Evolutionary conservation across 805 yeast species (phyloP).

Genomic region (Suhomyces emberorum): DNA sequence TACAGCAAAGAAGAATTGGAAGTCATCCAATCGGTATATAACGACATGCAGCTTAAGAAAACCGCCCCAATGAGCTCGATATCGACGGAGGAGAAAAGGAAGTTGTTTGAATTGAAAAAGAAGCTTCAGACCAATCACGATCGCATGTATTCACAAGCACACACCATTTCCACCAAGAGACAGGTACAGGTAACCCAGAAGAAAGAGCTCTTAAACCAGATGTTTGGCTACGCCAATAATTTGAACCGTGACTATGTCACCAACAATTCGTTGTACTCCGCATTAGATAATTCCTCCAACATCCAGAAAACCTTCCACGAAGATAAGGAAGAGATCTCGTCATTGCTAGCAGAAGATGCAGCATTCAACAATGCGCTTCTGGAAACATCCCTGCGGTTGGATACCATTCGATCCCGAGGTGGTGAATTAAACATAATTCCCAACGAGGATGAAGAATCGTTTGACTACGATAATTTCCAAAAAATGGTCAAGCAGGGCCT

Average conservation of each 20-base stretch:
- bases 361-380: constrained; percentile 22
- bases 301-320: constrained; percentile 39
- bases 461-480: constrained; percentile 27
- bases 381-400: constrained; percentile 20
- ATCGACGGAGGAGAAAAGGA: constrained; percentile 9
- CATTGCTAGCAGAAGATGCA: constrained; percentile 32
- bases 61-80: background rate
- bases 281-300: constrained; percentile 34
- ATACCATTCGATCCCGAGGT: constrained; percentile 7
- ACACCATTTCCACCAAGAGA: constrained; percentile 32
- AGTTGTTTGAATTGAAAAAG: constrained; percentile 11
- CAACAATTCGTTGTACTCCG: constrained; percentile 38
- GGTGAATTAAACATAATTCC: constrained; percentile 1
- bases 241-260: constrained; percentile 39
- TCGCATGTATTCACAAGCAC: constrained; percentile 30
- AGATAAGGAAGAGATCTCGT: constrained; percentile 38
- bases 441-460: constrained; percentile 11
- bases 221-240: constrained; percentile 38
- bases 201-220: constrained; percentile 34
- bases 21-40: constrained; percentile 11
- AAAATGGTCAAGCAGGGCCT: constrained; percentile 19
- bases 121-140: constrained; percentile 28
- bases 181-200: constrained; percentile 39
- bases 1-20: constrained; percentile 35
- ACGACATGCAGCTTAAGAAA: constrained; percentile 3